Percentiles rank a stretch among this genome's conserved stretches.
These are phyloP conservation scores for Picea engelmannii DNA, from an alignment of 83 land plant species.

Conservation along the genomic window DNA sequence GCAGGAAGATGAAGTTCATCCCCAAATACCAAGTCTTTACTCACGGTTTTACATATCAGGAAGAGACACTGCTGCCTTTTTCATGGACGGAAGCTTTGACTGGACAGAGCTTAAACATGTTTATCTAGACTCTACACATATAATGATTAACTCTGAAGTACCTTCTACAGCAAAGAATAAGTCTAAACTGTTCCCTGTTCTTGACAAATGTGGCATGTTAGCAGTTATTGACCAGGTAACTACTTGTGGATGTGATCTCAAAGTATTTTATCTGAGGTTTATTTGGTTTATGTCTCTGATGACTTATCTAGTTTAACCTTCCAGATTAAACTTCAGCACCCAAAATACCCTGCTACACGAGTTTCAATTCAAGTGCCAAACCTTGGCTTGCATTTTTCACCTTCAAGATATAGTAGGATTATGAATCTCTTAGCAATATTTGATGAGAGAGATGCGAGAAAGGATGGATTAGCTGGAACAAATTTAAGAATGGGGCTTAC, in stretches of 20 bases:
- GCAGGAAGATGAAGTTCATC: conserved; percentile 54
- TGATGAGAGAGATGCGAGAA: conserved; percentile 33
- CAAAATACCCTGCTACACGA: conserved; percentile 74
- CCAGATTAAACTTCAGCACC: conserved; percentile 73
- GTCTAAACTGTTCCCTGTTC: conserved; percentile 48
- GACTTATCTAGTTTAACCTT: not conserved
- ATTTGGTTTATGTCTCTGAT: conserved; percentile 7
- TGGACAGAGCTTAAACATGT: conserved; percentile 26
- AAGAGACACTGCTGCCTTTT: conserved; percentile 89
- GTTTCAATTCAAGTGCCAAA: conserved; percentile 83
- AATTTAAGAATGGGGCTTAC: conserved; percentile 17
- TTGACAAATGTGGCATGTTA: conserved; percentile 93
- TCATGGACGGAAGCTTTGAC: conserved; percentile 54
- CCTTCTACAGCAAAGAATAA: conserved; percentile 7
- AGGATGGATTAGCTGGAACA: not conserved
- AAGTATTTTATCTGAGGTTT: not conserved
- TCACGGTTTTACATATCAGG: conserved; percentile 88
- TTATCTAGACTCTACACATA: conserved; percentile 10
- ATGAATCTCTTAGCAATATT: conserved; percentile 60
- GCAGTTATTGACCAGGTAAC: conserved; percentile 86
- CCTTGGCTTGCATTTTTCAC: conserved; percentile 87
- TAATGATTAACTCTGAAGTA: not conserved
- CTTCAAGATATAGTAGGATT: conserved; percentile 62
- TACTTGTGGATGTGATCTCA: not conserved
- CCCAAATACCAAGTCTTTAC: conserved; percentile 55